Evolutionary conservation across 1,284 basidiomycete species (phyloP).

Genomic region (Athelia psychrophila): DNA sequence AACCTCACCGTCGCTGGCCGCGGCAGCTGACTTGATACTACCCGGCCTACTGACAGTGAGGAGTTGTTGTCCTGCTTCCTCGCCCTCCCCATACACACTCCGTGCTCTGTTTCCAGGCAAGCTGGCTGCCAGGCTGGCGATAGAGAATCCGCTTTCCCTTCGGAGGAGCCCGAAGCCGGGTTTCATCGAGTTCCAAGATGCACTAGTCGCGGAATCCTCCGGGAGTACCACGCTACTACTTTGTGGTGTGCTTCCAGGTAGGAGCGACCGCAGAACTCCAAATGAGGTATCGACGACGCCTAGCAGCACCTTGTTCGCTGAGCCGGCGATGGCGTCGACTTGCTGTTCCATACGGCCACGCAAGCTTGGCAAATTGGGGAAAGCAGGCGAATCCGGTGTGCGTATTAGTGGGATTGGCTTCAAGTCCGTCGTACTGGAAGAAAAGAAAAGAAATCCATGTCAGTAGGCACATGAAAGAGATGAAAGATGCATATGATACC

Average conservation of each 20-base stretch:
- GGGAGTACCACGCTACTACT: neutral
- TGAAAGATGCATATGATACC: constrained; percentile 26
- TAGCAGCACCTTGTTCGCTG: constrained; percentile 81
- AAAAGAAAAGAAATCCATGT: neutral
- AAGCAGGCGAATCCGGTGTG: constrained; percentile 14
- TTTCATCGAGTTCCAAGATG: constrained; percentile 33
- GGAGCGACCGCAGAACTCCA: constrained; percentile 73
- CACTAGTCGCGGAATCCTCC: constrained; percentile 18
- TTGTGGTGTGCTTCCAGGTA: constrained; percentile 25
- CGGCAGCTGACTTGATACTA: constrained; percentile 42
- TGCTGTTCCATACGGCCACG: constrained; percentile 80
- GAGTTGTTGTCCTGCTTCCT: constrained; percentile 65
- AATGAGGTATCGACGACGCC: constrained; percentile 86
- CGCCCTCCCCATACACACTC: constrained; percentile 27
- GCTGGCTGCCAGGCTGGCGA: constrained; percentile 64
- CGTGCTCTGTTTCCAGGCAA: constrained; percentile 41
- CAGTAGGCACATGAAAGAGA: neutral
- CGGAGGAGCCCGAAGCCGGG: constrained; percentile 60
- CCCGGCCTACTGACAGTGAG: constrained; percentile 59
- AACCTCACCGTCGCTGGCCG: constrained; percentile 20
- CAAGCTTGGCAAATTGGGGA: constrained; percentile 34
- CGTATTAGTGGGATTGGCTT: constrained; percentile 68
- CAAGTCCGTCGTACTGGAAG: constrained; percentile 63
- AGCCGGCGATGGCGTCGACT: constrained; percentile 79
- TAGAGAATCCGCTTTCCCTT: constrained; percentile 74